Percentiles rank a stretch among this genome's conserved stretches.
phyloP scores from a whole-genome alignment of 345 rosid species.

The Turnera subulata region DNA sequence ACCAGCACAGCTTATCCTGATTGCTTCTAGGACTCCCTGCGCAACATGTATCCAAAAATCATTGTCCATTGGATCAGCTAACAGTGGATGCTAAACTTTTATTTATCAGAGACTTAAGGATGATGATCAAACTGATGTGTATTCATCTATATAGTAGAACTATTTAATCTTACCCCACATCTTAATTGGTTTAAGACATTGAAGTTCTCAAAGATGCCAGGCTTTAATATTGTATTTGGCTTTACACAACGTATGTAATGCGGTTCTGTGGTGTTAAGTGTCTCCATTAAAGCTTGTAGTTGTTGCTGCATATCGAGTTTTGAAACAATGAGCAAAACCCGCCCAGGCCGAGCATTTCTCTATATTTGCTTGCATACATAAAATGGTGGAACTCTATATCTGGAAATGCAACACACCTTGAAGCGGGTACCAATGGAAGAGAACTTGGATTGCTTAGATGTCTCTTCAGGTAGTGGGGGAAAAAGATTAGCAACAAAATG shows the following conservation, averaged over 20 bases:
- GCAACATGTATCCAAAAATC: too few species aligned
- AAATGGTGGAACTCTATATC: slow-evolving; percentile 3
- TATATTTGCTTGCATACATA: slow-evolving; percentile 10
- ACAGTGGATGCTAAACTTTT: neutral
- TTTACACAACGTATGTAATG: slow-evolving; percentile 68
- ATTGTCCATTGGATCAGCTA: neutral
- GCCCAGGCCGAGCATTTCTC: slow-evolving; percentile 12
- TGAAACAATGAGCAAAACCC: slow-evolving; percentile 16
- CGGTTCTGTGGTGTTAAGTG: slow-evolving; percentile 58
- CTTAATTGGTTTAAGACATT: slow-evolving; percentile 53
- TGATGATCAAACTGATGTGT: slow-evolving; percentile 1
- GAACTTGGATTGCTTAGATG: slow-evolving; percentile 73
- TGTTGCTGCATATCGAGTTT: slow-evolving; percentile 47
- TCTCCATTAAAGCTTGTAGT: slow-evolving; percentile 62
- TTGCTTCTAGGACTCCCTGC: slow-evolving; percentile 66
- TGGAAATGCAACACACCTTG: slow-evolving; percentile 39
- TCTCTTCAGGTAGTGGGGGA: slow-evolving; percentile 66
- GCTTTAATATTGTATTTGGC: slow-evolving; percentile 57
- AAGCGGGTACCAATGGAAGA: slow-evolving; percentile 76
- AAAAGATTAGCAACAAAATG: slow-evolving; percentile 64
- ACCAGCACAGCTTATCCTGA: slow-evolving; percentile 81
- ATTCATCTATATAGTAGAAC: neutral
- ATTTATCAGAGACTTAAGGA: neutral
- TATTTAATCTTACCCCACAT: slow-evolving; percentile 51
- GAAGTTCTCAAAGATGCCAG: slow-evolving; percentile 53